Evolutionary conservation across 192 early-diverging fungal species (phyloP), one percentile per base, ranked within the genome.

Genomic region (Coemansia sp.): DNA sequence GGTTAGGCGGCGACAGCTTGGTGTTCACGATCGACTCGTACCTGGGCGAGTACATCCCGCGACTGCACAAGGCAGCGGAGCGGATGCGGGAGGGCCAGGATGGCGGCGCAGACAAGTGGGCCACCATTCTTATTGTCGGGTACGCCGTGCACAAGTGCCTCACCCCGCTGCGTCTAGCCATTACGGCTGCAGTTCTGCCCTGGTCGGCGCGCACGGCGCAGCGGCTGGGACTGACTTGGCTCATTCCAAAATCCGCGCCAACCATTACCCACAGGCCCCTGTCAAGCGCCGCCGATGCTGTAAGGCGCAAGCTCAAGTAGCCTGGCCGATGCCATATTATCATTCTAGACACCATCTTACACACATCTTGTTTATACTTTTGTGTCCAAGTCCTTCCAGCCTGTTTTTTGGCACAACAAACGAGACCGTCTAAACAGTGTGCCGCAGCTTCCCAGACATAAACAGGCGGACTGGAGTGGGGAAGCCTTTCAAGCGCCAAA

Each of bases 141-240:
- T 78, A 78, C 25, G 75, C 75, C 2, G 60, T 78, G 29, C 75
- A 78, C 60, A 78, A 78, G 51, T 70, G 67, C 36, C 54, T 78
- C 53, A 78, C 68, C 26, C 75, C 75, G 51, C 53, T 78, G 56
- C 63, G 75, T 2, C 37, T 71, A 21, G 75, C 42, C 7, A 22
- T 78, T 6, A 71, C 68, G 13, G 75, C 75, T 9, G 75, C 75
- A 19, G 42, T 78, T 26, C 45, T 71, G 51, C 75, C 75, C 34
- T 71, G 68, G 68, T 78, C 68, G 27, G 75, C 75, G 22, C 63
- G 68, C 40, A 66, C 63, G 18, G 75, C 68, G 8, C 75, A 71
- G 57, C 68, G 60, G 19, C 60, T 70, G 38, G 75, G 75, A 4
- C 46, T 62, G 68, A 71, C 60, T 32, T 78, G 75, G 75, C 56